phyloP scores from a whole-genome alignment of 352 stramenopile species.

The Phytophthora syringae region DNA sequence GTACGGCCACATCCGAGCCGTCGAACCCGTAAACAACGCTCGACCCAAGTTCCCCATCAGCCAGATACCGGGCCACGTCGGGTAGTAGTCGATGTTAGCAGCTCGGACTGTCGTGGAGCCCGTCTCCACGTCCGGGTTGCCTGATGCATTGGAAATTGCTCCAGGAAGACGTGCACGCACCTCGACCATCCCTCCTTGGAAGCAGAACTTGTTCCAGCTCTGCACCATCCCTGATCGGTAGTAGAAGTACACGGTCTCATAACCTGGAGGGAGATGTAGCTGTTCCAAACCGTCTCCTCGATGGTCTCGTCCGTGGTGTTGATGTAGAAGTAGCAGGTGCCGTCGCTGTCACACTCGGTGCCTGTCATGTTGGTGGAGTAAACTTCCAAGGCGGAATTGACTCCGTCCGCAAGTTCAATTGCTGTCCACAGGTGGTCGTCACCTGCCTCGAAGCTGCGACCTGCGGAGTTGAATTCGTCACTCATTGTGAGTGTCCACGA shows the following conservation, averaged over 20 bases:
- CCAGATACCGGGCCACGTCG: too few relatives aligned
- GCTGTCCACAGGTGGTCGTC: constrained; percentile 95
- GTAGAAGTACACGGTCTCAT: constrained; percentile 53
- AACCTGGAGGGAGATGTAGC: constrained; percentile 63
- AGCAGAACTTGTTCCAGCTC: constrained; percentile 95
- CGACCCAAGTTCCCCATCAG: too few relatives aligned
- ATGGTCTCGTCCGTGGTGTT: constrained; percentile 57
- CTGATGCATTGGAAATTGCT: constrained; percentile 50
- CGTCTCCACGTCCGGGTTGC: constrained; percentile 60
- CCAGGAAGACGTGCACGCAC: constrained; percentile 88
- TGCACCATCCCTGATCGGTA: constrained; percentile 85
- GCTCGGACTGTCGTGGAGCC: too few relatives aligned
- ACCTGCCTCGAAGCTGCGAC: constrained; percentile 90
- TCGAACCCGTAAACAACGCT: too few relatives aligned
- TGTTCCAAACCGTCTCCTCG: constrained; percentile 66
- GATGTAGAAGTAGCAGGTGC: constrained; percentile 73
- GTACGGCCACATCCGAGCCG: constrained; percentile 98
- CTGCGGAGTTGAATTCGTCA: constrained; percentile 73
- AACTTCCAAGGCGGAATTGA: constrained; percentile 75
- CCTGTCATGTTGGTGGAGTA: constrained; percentile 79
- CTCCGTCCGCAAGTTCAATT: constrained; percentile 71
- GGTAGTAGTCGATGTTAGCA: too few relatives aligned
- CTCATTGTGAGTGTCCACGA: constrained; percentile 75
- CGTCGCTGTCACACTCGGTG: constrained; percentile 59
- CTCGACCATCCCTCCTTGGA: constrained; percentile 92